Conservation (phyloP, 352 stramenopile genomes). For the Globisporangium splendens region DNA sequence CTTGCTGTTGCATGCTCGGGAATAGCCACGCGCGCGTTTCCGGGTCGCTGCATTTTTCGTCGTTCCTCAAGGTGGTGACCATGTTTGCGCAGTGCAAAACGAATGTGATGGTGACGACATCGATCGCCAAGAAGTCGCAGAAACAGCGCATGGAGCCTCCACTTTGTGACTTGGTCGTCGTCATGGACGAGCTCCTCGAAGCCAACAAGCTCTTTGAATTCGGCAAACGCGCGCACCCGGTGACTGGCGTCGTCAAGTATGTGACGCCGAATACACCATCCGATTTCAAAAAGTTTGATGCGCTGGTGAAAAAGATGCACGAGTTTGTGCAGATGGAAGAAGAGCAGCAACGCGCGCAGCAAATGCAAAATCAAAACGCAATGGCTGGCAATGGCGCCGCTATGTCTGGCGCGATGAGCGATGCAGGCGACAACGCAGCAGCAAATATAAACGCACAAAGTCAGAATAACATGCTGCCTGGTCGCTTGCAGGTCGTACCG, state of each 20-base stretch:
- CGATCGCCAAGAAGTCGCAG: constrained; percentile 52
- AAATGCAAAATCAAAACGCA: neutral
- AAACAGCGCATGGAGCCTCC: constrained; percentile 38
- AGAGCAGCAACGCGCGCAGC: constrained; percentile 21
- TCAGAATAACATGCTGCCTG: neutral
- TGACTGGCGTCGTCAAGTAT: constrained; percentile 62
- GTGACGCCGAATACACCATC: constrained; percentile 34
- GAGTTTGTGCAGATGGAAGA: constrained; percentile 45
- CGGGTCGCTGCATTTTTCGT: constrained; percentile 54
- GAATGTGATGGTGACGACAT: constrained; percentile 78
- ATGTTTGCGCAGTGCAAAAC: constrained; percentile 52
- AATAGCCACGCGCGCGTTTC: constrained; percentile 62
- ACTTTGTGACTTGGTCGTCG: constrained; percentile 60
- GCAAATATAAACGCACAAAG: neutral
- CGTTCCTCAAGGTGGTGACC: constrained; percentile 61
- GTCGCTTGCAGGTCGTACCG: constrained; percentile 13
- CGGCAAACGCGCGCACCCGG: constrained; percentile 34
- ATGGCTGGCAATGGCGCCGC: neutral
- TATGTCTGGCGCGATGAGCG: constrained; percentile 3
- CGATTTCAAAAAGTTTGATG: constrained; percentile 59
- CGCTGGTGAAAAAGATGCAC: constrained; percentile 57
- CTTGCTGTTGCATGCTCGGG: constrained; percentile 75
- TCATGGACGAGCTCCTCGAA: constrained; percentile 79
- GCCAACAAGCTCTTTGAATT: constrained; percentile 73
- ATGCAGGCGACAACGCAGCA: neutral